Percentiles rank a stretch among this genome's conserved stretches.
Conservation (phyloP, 495 filamentous ascomycete species). For the Jackrogersella multiformis region DNA sequence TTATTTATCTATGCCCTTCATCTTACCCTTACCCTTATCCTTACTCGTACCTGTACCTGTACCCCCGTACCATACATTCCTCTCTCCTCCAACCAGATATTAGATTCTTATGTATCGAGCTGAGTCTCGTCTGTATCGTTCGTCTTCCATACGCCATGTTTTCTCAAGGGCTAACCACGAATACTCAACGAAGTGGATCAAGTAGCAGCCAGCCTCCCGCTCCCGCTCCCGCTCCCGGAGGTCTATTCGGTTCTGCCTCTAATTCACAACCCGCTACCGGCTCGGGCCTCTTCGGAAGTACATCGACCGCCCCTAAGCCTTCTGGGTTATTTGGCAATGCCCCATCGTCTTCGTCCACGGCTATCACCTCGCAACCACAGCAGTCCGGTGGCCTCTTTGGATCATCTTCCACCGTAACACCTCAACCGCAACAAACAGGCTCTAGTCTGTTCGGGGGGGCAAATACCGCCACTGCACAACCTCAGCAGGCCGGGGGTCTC, state of each 20-base stretch:
- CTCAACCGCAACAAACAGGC: slow-evolving; percentile 37
- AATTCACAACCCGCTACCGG: slow-evolving; percentile 30
- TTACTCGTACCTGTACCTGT: too few relatives aligned
- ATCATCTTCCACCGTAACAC: slow-evolving; percentile 29
- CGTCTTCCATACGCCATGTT: slow-evolving; percentile 10
- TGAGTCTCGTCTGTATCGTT: not conserved
- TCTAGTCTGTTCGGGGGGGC: slow-evolving; percentile 39
- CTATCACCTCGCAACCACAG: slow-evolving; percentile 54
- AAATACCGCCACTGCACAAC: slow-evolving; percentile 38
- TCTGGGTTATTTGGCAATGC: slow-evolving; percentile 64
- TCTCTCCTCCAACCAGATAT: not conserved
- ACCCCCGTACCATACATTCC: not conserved
- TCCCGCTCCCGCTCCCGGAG: slow-evolving; percentile 45
- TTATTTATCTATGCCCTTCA: not conserved
- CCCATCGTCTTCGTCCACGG: slow-evolving; percentile 27
- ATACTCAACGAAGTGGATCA: slow-evolving; percentile 46
- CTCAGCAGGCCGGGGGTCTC: slow-evolving; percentile 47
- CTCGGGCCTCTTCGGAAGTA: slow-evolving; percentile 26
- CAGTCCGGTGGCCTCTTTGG: slow-evolving; percentile 50
- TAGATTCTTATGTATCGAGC: not conserved
- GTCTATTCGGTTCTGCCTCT: slow-evolving; percentile 44
- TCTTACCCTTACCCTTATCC: not conserved
- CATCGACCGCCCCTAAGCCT: slow-evolving; percentile 51
- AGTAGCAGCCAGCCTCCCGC: slow-evolving; percentile 53
- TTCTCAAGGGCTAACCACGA: slow-evolving; percentile 19